These are phyloP conservation scores for Penicillium malachiteum DNA, from an alignment of 495 filamentous ascomycete genomes.

Conservation along the genomic window DNA sequence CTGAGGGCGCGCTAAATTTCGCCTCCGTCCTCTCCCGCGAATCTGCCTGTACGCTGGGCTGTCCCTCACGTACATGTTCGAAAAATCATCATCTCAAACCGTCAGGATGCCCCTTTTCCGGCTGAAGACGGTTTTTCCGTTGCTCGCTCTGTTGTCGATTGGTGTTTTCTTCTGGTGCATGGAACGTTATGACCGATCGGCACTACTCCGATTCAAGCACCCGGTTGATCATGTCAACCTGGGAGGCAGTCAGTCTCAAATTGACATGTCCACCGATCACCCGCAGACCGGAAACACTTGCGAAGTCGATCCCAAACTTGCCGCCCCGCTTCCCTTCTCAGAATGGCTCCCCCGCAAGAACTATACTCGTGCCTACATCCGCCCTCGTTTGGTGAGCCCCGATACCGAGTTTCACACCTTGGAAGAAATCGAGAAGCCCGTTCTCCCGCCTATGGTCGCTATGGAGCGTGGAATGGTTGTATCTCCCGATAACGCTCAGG, in stretches of 20 bases:
- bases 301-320: constrained; percentile 37
- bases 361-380: constrained; percentile 49
- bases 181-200: constrained; percentile 44
- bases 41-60: background rate
- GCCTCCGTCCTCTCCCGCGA: background rate
- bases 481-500: constrained; percentile 37
- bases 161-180: constrained; percentile 48
- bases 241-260: constrained; percentile 13
- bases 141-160: constrained; percentile 44
- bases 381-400: constrained; percentile 39
- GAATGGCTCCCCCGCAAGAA: constrained; percentile 52
- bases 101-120: constrained; percentile 47
- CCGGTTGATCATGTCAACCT: constrained; percentile 32
- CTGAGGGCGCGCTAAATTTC: constrained; percentile 4
- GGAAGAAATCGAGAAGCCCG: constrained; percentile 41
- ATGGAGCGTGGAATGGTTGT: constrained; percentile 50
- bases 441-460: constrained; percentile 45
- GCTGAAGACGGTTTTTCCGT: constrained; percentile 45
- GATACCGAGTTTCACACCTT: constrained; percentile 43
- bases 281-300: constrained; percentile 21
- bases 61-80: constrained; percentile 35
- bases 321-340: constrained; percentile 40
- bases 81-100: constrained; percentile 32
- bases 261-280: constrained; percentile 20
- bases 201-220: constrained; percentile 43